These are phyloP conservation scores for Penicillium lagena DNA, from an alignment of 495 filamentous ascomycete genomes.

Conservation along the genomic window DNA sequence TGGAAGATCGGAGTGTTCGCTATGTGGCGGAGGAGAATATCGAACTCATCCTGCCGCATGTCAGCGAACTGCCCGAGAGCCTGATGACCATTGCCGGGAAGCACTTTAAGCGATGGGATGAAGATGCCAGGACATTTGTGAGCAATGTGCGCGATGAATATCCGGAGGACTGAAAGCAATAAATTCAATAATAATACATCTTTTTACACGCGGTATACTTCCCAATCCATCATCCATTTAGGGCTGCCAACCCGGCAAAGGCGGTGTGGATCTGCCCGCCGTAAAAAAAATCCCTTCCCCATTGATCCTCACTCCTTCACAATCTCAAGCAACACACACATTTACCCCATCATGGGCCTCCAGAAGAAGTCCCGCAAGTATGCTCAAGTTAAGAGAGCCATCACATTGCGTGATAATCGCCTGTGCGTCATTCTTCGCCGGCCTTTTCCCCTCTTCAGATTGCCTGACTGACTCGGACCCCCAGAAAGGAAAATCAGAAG, in stretches of 20 bases:
- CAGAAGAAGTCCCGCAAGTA: slow-evolving; percentile 63
- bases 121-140: slow-evolving; percentile 58
- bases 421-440: slow-evolving; percentile 8
- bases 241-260: too few species aligned
- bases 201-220: too few species aligned
- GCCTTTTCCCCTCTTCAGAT: background rate
- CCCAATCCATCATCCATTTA: too few species aligned
- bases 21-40: slow-evolving; percentile 90
- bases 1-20: slow-evolving; percentile 62
- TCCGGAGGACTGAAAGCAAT: slow-evolving; percentile 60
- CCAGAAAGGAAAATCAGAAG: slow-evolving; percentile 57
- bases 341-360: slow-evolving; percentile 45
- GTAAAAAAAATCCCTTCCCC: too few species aligned
- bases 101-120: slow-evolving; percentile 86
- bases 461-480: slow-evolving; percentile 52
- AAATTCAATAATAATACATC: too few species aligned
- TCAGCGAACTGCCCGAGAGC: slow-evolving; percentile 38
- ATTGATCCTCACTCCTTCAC: too few species aligned
- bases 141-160: slow-evolving; percentile 84
- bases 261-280: too few species aligned
- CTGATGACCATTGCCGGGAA: slow-evolving; percentile 70
- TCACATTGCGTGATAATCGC: slow-evolving; percentile 17
- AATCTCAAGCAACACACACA: too few species aligned
- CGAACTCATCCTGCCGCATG: slow-evolving; percentile 47
- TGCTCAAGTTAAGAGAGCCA: slow-evolving; percentile 34